Percentiles rank a stretch among this genome's conserved stretches.
These are phyloP conservation scores for Ophiocordyceps australis DNA, from an alignment of 2,329 filamentous ascomycete species.

Conservation along the genomic window DNA sequence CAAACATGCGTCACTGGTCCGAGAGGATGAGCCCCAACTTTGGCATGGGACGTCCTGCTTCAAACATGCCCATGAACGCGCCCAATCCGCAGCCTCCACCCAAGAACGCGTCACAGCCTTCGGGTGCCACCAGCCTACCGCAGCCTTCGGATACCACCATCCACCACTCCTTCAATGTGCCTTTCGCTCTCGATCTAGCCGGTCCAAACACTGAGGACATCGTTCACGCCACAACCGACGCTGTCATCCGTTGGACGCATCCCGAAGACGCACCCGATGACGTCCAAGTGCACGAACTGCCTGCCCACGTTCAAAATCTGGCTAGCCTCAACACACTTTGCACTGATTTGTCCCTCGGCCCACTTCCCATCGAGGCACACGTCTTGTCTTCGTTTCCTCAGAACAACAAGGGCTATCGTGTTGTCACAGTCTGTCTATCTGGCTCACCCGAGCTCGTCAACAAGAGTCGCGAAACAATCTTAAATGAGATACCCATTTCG, in stretches of 20 bases:
- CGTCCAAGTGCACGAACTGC: conserved; percentile 71
- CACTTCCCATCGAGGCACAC: conserved; percentile 60
- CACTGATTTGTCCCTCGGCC: conserved; percentile 56
- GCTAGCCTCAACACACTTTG: conserved; percentile 64
- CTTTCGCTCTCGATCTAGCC: conserved; percentile 80
- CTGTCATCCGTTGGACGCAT: conserved; percentile 84
- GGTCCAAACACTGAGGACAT: conserved; percentile 92
- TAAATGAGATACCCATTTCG: conserved; percentile 84
- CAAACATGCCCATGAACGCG: conserved; percentile 35
- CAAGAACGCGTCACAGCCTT: conserved; percentile 32
- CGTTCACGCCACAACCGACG: conserved; percentile 75
- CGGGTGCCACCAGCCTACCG: conserved; percentile 44
- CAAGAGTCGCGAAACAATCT: conserved; percentile 72
- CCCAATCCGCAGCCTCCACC: conserved; percentile 40
- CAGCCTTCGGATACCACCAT: conserved; percentile 60
- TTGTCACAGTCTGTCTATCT: conserved; percentile 81
- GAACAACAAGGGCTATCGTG: conserved; percentile 43
- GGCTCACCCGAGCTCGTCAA: conserved; percentile 76
- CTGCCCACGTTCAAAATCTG: conserved; percentile 81
- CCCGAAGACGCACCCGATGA: conserved; percentile 73
- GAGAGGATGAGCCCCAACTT: conserved; percentile 53
- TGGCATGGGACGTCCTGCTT: conserved; percentile 42
- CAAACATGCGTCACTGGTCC: conserved; percentile 56
- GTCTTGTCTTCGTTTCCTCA: conserved; percentile 72
- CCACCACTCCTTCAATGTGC: conserved; percentile 93